These are phyloP conservation scores for Amanita polypyramis DNA, from an alignment of 768 basidiomycete genomes.

Conservation along the genomic window DNA sequence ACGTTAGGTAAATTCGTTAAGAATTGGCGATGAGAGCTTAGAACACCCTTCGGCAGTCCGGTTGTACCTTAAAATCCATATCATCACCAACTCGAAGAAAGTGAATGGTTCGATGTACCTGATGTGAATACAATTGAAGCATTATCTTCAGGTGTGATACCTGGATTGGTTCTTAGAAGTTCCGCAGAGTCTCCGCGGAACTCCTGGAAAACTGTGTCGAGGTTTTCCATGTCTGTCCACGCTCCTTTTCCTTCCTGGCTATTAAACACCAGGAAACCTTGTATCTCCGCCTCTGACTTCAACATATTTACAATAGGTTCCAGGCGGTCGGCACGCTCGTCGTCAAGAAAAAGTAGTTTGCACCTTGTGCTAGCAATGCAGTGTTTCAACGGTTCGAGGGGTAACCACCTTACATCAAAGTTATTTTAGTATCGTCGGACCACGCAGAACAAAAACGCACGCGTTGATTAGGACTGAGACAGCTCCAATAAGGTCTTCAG, in stretches of 20 bases:
- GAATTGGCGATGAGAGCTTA: slow-evolving; percentile 39
- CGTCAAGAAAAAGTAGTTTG: slow-evolving; percentile 34
- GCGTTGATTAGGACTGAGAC: slow-evolving; percentile 37
- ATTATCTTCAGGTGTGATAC: slow-evolving; percentile 34
- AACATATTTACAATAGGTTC: slow-evolving; percentile 19
- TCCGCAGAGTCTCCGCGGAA: slow-evolving; percentile 20
- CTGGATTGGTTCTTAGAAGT: slow-evolving; percentile 21
- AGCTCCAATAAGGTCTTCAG: slow-evolving; percentile 34
- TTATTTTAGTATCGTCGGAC: background rate
- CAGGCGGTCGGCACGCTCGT: slow-evolving; percentile 32
- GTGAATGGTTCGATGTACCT: slow-evolving; percentile 20
- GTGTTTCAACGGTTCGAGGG: slow-evolving; percentile 28
- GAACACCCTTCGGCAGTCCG: slow-evolving; percentile 32
- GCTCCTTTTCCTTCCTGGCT: slow-evolving; percentile 27
- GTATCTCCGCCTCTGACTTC: slow-evolving; percentile 18
- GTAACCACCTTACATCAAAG: slow-evolving; percentile 26
- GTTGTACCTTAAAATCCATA: slow-evolving; percentile 13
- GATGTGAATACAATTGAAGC: slow-evolving; percentile 44
- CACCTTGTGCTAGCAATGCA: slow-evolving; percentile 33
- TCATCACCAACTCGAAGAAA: slow-evolving; percentile 4
- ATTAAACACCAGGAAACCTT: slow-evolving; percentile 32
- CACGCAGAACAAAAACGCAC: slow-evolving; percentile 16
- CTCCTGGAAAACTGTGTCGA: slow-evolving; percentile 23
- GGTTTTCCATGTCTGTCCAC: slow-evolving; percentile 31
- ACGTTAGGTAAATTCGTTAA: slow-evolving; percentile 39